These are phyloP conservation scores for Vigna mungo DNA, from an alignment of 306 rosid genomes.

Conservation along the genomic window DNA sequence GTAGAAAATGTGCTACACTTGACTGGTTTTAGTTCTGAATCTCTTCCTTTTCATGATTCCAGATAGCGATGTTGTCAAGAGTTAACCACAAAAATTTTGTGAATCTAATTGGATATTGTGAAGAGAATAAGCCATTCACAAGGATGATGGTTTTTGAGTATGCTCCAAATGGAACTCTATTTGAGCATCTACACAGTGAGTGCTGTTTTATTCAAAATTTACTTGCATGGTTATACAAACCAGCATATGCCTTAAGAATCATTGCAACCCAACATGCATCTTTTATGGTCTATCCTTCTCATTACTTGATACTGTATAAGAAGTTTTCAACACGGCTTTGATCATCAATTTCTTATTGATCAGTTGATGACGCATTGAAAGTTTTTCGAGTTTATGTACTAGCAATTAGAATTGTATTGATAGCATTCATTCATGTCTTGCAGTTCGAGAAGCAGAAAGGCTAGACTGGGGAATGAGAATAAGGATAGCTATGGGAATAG, in stretches of 20 bases:
- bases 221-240: background rate
- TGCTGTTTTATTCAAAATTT: constrained; percentile 26
- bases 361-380: background rate
- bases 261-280: constrained; percentile 21
- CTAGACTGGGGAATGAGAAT: constrained; percentile 84
- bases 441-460: constrained; percentile 91
- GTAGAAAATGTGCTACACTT: background rate
- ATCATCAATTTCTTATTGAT: background rate
- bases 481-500: constrained; percentile 92
- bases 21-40: constrained; percentile 29
- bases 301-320: background rate
- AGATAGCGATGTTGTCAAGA: constrained; percentile 79
- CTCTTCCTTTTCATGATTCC: constrained; percentile 35
- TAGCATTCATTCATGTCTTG: constrained; percentile 42
- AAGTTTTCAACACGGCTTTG: background rate
- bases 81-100: constrained; percentile 93
- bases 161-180: constrained; percentile 94
- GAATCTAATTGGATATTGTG: constrained; percentile 87
- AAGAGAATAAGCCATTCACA: constrained; percentile 87
- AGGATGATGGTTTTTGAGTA: constrained; percentile 97
- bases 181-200: constrained; percentile 93
- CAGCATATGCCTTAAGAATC: background rate
- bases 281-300: constrained; percentile 6
- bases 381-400: background rate
- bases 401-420: constrained; percentile 6